phyloP scores from a whole-genome alignment of 2,329 filamentous ascomycete genomes.

The Phoma herbarum region DNA sequence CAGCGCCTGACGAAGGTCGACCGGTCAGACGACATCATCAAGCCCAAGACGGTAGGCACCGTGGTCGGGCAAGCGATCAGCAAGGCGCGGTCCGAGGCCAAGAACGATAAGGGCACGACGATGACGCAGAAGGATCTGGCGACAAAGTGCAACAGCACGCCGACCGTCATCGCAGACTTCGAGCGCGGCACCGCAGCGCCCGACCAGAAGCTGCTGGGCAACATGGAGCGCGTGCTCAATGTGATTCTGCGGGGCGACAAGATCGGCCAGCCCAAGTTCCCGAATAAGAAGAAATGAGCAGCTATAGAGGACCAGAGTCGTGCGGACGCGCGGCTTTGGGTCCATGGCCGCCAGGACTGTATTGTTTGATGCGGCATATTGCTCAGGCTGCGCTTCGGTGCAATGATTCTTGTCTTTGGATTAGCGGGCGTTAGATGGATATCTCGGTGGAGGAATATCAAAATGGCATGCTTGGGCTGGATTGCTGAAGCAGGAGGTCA shows the following conservation, averaged over 20 bases:
- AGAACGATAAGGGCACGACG: slow-evolving; percentile 73
- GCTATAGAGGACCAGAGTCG: slow-evolving; percentile 28
- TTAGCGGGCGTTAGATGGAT: slow-evolving; percentile 44
- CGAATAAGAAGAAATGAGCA: slow-evolving; percentile 67
- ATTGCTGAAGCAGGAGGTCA: background rate
- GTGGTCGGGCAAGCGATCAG: slow-evolving; percentile 84
- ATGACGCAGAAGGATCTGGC: slow-evolving; percentile 93
- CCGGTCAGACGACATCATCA: slow-evolving; percentile 95
- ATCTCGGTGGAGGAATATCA: slow-evolving; percentile 29
- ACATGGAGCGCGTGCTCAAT: slow-evolving; percentile 86
- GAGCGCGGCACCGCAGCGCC: slow-evolving; percentile 81
- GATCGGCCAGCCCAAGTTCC: slow-evolving; percentile 85
- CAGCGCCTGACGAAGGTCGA: slow-evolving; percentile 98
- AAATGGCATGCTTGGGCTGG: slow-evolving; percentile 15
- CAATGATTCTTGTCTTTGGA: slow-evolving; percentile 28
- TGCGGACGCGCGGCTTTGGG: slow-evolving; percentile 7
- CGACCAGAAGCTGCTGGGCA: slow-evolving; percentile 81
- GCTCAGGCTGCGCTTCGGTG: background rate
- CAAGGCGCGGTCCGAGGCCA: slow-evolving; percentile 78
- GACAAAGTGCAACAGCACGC: slow-evolving; percentile 88
- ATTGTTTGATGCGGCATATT: too few species aligned
- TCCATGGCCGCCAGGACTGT: too few species aligned
- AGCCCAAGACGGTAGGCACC: slow-evolving; percentile 85
- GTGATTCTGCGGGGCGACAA: slow-evolving; percentile 86
- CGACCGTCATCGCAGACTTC: slow-evolving; percentile 80